Percentiles rank a stretch among this genome's conserved stretches.
These are phyloP conservation scores for Kwoniella botswanensis DNA, from an alignment of 768 basidiomycete species.

Conservation along the genomic window DNA sequence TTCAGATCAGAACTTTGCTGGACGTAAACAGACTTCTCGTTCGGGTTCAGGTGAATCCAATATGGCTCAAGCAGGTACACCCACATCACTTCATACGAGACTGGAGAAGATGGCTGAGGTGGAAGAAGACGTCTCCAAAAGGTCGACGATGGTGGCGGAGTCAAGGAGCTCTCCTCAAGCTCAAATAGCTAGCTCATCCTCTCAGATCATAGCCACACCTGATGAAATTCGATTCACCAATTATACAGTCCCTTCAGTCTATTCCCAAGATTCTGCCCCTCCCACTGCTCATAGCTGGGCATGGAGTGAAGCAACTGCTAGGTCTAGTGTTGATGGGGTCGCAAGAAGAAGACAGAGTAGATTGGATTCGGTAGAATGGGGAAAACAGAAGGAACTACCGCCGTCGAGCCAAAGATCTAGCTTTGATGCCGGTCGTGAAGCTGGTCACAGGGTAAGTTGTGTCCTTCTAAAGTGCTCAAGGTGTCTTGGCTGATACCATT, in stretches of 20 bases:
- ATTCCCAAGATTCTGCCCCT: slow-evolving; percentile 44
- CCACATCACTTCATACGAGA: slow-evolving; percentile 1
- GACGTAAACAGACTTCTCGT: slow-evolving; percentile 7
- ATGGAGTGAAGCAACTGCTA: slow-evolving; percentile 12
- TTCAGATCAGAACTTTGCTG: slow-evolving; percentile 14
- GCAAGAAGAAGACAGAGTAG: slow-evolving; percentile 17
- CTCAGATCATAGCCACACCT: slow-evolving; percentile 17
- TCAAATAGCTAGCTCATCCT: background rate
- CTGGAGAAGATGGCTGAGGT: slow-evolving; percentile 8
- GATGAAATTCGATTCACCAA: slow-evolving; percentile 40
- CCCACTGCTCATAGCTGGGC: slow-evolving; percentile 20
- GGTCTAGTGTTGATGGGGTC: slow-evolving; percentile 11
- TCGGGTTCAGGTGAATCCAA: slow-evolving; percentile 27
- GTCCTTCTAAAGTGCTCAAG: background rate
- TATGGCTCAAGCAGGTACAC: slow-evolving; percentile 18
- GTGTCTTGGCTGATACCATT: background rate
- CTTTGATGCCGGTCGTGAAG: slow-evolving; percentile 2
- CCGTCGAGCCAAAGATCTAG: slow-evolving; percentile 1
- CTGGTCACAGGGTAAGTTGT: slow-evolving; percentile 17
- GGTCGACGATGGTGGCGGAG: background rate
- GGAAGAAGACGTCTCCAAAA: background rate
- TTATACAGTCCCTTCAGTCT: slow-evolving; percentile 29
- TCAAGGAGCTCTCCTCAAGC: background rate
- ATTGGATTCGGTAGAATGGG: slow-evolving; percentile 27
- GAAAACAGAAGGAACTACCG: slow-evolving; percentile 16